Evolutionary conservation across 176 grass and related monocot species (phyloP).

Genomic region (Bothriochloa decipiens): DNA sequence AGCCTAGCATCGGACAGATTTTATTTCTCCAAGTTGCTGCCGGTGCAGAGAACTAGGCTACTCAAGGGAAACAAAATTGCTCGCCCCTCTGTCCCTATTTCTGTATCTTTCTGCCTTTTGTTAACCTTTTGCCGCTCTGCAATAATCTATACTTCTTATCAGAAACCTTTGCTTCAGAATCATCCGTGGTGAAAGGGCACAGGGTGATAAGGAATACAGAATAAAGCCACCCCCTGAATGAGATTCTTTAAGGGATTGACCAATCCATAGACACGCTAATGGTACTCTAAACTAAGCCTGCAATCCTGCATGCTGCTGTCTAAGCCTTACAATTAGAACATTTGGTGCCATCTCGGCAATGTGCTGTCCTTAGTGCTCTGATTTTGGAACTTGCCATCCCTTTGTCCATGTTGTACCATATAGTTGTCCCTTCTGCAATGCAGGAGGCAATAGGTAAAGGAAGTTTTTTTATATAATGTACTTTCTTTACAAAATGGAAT

Average conservation of each 20-base stretch:
- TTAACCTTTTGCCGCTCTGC: conserved; percentile 8
- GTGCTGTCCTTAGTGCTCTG: conserved; percentile 27
- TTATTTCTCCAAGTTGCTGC: conserved; percentile 53
- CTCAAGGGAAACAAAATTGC: conserved; percentile 24
- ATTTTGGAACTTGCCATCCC: conserved; percentile 22
- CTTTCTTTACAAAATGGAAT: not conserved
- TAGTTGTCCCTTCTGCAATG: conserved; percentile 6
- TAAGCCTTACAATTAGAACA: conserved; percentile 37
- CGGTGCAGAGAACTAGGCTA: conserved; percentile 54
- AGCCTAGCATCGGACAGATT: not conserved
- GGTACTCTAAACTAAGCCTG: conserved; percentile 45
- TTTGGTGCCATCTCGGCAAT: conserved; percentile 36
- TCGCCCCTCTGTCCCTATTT: conserved; percentile 2
- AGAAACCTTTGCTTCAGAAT: conserved; percentile 44
- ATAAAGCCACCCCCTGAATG: conserved; percentile 43
- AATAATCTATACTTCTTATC: conserved; percentile 37
- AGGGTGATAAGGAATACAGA: conserved; percentile 28
- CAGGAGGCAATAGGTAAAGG: not conserved
- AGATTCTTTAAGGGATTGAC: conserved; percentile 40
- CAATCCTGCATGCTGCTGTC: conserved; percentile 24
- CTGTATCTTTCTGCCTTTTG: conserved; percentile 15
- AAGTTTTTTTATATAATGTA: not conserved
- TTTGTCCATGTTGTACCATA: not conserved
- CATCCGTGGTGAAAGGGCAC: conserved; percentile 38
- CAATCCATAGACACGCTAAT: conserved; percentile 14